Conservation (phyloP, 495 filamentous ascomycete genomes). For the Hypoxylon subgilvum region DNA sequence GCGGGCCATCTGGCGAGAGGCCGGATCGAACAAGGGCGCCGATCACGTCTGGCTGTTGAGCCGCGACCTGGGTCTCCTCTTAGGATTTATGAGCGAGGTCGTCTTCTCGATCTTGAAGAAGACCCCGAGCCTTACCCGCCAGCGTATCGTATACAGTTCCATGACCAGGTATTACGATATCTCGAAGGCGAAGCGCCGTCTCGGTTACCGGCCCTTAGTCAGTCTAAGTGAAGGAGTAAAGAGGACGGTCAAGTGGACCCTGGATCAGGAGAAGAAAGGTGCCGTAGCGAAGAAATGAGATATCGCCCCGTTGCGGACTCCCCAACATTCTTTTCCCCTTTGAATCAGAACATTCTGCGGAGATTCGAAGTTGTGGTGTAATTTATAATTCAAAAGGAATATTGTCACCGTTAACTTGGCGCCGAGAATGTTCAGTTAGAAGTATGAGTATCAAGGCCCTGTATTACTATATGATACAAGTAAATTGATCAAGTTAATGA, state of each 20-base stretch:
- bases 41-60: slow-evolving; percentile 72
- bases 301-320: no score
- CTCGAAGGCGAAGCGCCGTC: slow-evolving; percentile 77
- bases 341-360: no score
- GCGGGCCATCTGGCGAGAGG: slow-evolving; percentile 77
- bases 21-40: slow-evolving; percentile 67
- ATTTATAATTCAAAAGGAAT: no score
- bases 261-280: slow-evolving; percentile 59
- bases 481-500: no score
- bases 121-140: slow-evolving; percentile 75
- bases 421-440: no score
- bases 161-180: slow-evolving; percentile 88
- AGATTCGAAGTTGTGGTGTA: not conserved
- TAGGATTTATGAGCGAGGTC: slow-evolving; percentile 74
- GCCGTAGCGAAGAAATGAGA: slow-evolving; percentile 20
- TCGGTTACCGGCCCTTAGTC: slow-evolving; percentile 79
- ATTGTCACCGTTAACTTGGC: no score
- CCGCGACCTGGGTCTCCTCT: slow-evolving; percentile 63
- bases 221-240: slow-evolving; percentile 74
- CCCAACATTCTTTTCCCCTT: no score
- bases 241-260: slow-evolving; percentile 69
- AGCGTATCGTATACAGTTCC: slow-evolving; percentile 74
- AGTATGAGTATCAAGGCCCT: no score
- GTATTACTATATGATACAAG: no score
- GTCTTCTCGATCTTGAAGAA: slow-evolving; percentile 70